Evolutionary conservation across 352 stramenopile species (phyloP).

Genomic region (Globisporangium nodosum): DNA sequence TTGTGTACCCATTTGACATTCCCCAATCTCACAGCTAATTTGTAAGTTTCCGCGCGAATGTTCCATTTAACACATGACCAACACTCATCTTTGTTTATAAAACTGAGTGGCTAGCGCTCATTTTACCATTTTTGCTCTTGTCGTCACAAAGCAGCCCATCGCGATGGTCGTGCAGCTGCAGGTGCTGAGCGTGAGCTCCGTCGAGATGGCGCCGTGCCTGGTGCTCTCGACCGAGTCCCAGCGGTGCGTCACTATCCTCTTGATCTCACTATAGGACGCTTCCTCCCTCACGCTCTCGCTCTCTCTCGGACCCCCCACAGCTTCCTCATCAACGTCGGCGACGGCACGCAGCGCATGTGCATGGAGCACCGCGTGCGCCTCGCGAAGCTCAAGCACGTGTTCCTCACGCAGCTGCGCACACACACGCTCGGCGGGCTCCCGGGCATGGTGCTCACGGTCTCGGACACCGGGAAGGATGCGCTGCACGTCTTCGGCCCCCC

Average conservation of each 20-base stretch:
- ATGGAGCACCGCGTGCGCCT: slow-evolving; percentile 90
- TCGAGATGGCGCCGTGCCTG: slow-evolving; percentile 69
- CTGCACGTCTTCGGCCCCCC: slow-evolving; percentile 68
- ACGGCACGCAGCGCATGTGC: slow-evolving; percentile 86
- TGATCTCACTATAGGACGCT: too few relatives aligned
- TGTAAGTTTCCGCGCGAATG: too few relatives aligned
- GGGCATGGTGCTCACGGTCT: slow-evolving; percentile 85
- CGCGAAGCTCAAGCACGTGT: slow-evolving; percentile 76
- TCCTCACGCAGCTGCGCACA: slow-evolving; percentile 76
- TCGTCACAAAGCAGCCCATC: too few relatives aligned
- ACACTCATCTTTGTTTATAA: too few relatives aligned
- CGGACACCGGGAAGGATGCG: slow-evolving; percentile 76
- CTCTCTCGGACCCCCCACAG: slow-evolving; percentile 13
- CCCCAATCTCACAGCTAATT: too few relatives aligned
- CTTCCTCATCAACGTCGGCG: slow-evolving; percentile 89
- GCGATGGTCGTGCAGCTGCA: slow-evolving; percentile 74
- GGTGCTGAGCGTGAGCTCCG: slow-evolving; percentile 65
- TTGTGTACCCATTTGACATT: not conserved
- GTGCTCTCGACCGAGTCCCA: slow-evolving; percentile 63
- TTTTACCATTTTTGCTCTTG: too few relatives aligned
- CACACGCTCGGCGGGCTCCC: slow-evolving; percentile 82
- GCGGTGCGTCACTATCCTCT: slow-evolving; percentile 22
- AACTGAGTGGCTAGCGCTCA: too few relatives aligned
- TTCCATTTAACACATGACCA: too few relatives aligned
- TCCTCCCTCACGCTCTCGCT: not conserved